Conservation (phyloP, 2,329 filamentous ascomycete species). For the Coccinonectria pachysandricola region DNA sequence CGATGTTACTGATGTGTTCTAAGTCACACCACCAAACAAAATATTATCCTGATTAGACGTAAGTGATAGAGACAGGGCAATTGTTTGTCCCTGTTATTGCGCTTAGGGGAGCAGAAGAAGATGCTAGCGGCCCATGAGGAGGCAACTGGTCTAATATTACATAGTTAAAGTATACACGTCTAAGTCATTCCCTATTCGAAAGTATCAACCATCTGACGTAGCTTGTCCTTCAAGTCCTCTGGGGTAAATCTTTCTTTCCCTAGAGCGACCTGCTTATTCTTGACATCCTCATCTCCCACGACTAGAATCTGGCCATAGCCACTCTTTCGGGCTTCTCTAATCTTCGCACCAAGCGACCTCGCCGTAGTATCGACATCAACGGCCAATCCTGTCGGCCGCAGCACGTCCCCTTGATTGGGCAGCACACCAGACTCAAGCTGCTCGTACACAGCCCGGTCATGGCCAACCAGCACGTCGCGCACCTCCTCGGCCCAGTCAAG, state of each 20-base stretch:
- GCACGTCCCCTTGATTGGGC: slow-evolving; percentile 30
- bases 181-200: slow-evolving; percentile 39
- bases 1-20: too few species aligned
- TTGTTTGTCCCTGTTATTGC: too few species aligned
- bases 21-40: too few species aligned
- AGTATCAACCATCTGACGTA: slow-evolving; percentile 35
- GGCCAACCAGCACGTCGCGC: slow-evolving; percentile 42
- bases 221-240: slow-evolving; percentile 32
- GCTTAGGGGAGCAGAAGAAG: too few species aligned
- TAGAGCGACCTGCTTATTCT: slow-evolving; percentile 41
- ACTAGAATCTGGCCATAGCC: slow-evolving; percentile 67
- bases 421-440: slow-evolving; percentile 22
- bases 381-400: slow-evolving; percentile 49
- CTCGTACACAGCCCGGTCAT: slow-evolving; percentile 21
- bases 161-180: background rate
- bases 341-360: slow-evolving; percentile 56
- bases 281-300: slow-evolving; percentile 56
- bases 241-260: slow-evolving; percentile 33
- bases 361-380: slow-evolving; percentile 61
- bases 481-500: slow-evolving; percentile 37
- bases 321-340: slow-evolving; percentile 58
- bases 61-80: slow-evolving; percentile 5
- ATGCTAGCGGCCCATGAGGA: too few species aligned
- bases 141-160: too few species aligned
- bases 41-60: too few species aligned